These are phyloP conservation scores for Diddensiella santjacobensis DNA, from an alignment of 805 yeast species.

Conservation along the genomic window DNA sequence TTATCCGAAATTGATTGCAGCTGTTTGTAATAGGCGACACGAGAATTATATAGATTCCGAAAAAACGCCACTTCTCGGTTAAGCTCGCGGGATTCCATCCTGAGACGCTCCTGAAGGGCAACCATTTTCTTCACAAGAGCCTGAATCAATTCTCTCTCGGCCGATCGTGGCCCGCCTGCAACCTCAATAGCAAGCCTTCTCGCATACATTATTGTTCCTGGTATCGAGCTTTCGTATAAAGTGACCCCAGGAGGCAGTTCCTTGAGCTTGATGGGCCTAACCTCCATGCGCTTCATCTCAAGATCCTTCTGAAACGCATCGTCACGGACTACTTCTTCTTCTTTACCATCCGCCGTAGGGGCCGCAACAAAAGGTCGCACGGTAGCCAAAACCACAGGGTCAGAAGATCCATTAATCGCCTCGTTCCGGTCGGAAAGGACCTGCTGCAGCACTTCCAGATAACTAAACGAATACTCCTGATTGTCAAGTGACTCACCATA, in stretches of 20 bases:
- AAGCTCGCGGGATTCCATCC: conserved; percentile 13
- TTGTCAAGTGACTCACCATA: conserved; percentile 68
- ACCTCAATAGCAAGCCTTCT: conserved; percentile 1
- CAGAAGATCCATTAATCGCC: conserved; percentile 36
- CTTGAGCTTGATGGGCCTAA: conserved; percentile 14
- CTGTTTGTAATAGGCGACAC: conserved; percentile 77
- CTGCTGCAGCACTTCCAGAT: conserved; percentile 34
- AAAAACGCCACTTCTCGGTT: conserved; percentile 36
- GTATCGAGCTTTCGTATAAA: too few species aligned
- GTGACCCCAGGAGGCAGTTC: background rate
- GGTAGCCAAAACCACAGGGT: conserved; percentile 5
- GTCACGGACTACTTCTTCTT: conserved; percentile 4
- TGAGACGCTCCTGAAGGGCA: conserved; percentile 4
- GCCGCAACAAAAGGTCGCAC: conserved; percentile 1
- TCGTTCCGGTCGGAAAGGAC: conserved; percentile 40
- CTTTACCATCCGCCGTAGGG: background rate
- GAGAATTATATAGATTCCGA: conserved; percentile 69
- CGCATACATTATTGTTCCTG: background rate
- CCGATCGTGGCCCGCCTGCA: background rate
- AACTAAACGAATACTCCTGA: conserved; percentile 58
- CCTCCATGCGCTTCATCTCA: conserved; percentile 22
- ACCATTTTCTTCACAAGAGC: conserved; percentile 9
- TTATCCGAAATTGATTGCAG: conserved; percentile 84
- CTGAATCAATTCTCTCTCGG: conserved; percentile 4
- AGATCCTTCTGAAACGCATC: conserved; percentile 24